Percentiles rank a stretch among this genome's conserved stretches.
These are phyloP conservation scores for Eucalyptus marginata DNA, from an alignment of 345 rosid genomes.

Conservation along the genomic window DNA sequence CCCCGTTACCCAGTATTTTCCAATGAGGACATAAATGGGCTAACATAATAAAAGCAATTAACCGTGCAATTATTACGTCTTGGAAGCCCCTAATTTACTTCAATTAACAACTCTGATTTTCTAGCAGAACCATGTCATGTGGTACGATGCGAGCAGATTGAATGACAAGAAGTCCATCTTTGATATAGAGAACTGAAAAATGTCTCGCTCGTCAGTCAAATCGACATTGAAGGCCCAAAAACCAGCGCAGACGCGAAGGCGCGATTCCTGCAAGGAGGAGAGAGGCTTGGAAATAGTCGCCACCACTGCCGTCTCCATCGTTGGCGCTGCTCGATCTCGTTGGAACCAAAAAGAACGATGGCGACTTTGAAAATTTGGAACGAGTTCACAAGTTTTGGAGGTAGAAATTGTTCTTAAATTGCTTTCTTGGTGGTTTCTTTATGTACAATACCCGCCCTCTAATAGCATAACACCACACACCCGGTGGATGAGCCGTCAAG, in stretches of 20 bases:
- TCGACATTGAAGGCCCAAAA: background rate
- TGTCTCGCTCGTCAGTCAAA: background rate
- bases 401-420: too few species aligned
- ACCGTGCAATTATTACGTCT: background rate
- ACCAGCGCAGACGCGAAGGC: background rate
- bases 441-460: too few species aligned
- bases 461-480: too few species aligned
- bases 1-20: background rate
- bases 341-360: too few species aligned
- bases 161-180: background rate
- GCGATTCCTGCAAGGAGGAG: background rate
- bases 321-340: too few species aligned
- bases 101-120: background rate
- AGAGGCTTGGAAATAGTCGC: background rate
- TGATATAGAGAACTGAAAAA: background rate
- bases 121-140: background rate
- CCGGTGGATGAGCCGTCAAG: too few species aligned
- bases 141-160: background rate
- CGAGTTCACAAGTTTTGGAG: too few species aligned
- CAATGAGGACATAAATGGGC: background rate
- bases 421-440: too few species aligned
- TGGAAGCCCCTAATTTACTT: background rate
- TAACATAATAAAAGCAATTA: background rate
- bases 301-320: too few species aligned
- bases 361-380: too few species aligned